Percentiles rank a stretch among this genome's conserved stretches.
phyloP scores from a whole-genome alignment of 805 yeast genomes.

The Yamadazyma philogaea region DNA sequence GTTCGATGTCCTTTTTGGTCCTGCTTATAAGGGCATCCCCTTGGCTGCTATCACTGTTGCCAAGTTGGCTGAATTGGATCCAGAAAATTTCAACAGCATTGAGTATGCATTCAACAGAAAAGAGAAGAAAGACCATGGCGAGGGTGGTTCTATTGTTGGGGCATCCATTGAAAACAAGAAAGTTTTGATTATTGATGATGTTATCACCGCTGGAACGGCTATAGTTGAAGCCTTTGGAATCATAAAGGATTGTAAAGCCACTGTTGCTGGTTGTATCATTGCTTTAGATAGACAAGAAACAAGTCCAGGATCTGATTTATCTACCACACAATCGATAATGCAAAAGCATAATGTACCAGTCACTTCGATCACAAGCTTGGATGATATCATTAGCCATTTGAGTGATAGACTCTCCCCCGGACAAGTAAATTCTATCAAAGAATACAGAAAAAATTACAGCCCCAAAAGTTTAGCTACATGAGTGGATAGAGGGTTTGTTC shows the following conservation, averaged over 20 bases:
- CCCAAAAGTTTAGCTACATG: constrained; percentile 27
- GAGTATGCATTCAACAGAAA: constrained; percentile 96
- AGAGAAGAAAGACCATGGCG: constrained; percentile 97
- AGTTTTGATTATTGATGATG: constrained; percentile 89
- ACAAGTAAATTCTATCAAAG: constrained; percentile 55
- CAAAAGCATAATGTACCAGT: constrained; percentile 78
- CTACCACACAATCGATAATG: constrained; percentile 81
- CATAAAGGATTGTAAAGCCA: constrained; percentile 65
- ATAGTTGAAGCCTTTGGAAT: constrained; percentile 89
- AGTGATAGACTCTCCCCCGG: constrained; percentile 53
- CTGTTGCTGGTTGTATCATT: constrained; percentile 78
- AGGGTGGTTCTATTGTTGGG: constrained; percentile 95
- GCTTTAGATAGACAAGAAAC: constrained; percentile 96
- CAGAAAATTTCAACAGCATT: constrained; percentile 66
- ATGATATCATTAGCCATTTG: constrained; percentile 68
- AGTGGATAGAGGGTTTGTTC: background rate
- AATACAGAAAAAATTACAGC: constrained; percentile 52
- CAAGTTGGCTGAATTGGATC: constrained; percentile 86
- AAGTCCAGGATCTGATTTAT: constrained; percentile 57
- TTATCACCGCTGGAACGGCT: constrained; percentile 98
- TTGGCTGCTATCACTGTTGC: constrained; percentile 90
- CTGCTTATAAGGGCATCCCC: constrained; percentile 97
- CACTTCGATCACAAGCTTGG: constrained; percentile 69
- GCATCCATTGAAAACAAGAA: constrained; percentile 66
- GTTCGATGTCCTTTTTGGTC: constrained; percentile 92